Evolutionary conservation across 306 rosid species (phyloP).

Genomic region (Cucumis cinereus): DNA sequence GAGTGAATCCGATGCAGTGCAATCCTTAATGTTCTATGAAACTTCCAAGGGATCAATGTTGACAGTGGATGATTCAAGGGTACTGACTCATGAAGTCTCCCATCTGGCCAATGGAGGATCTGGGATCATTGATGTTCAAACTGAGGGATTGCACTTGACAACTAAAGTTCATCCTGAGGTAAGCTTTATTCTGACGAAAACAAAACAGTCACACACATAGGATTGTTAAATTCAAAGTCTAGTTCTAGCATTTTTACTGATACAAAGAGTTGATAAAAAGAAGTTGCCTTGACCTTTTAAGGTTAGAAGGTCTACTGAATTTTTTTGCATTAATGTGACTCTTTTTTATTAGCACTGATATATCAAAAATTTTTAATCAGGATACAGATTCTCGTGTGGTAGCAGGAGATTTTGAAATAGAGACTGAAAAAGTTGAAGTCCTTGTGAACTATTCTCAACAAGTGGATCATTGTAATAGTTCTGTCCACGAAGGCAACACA

Average conservation of each 20-base stretch:
- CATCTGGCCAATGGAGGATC: slow-evolving; percentile 25
- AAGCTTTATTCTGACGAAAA: slow-evolving; percentile 4
- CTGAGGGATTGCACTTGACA: slow-evolving; percentile 21
- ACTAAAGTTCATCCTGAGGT: slow-evolving; percentile 41
- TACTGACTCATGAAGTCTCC: slow-evolving; percentile 13
- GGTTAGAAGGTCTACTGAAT: background rate
- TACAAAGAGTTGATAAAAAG: background rate
- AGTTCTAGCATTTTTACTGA: background rate
- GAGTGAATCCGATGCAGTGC: slow-evolving; percentile 12
- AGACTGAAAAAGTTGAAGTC: slow-evolving; percentile 20
- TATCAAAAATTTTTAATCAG: slow-evolving; percentile 16
- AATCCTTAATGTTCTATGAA: slow-evolving; percentile 12
- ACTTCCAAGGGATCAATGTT: slow-evolving; percentile 23
- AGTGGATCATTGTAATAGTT: slow-evolving; percentile 17
- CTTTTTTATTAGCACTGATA: slow-evolving; percentile 10
- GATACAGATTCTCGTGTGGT: slow-evolving; percentile 12
- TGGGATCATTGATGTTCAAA: slow-evolving; percentile 23
- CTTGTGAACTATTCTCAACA: slow-evolving; percentile 19
- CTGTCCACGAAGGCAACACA: slow-evolving; percentile 13
- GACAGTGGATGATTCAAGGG: slow-evolving; percentile 18
- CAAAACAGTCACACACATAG: background rate
- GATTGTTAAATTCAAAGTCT: background rate
- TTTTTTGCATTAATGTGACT: background rate
- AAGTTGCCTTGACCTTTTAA: background rate
- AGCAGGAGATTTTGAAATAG: slow-evolving; percentile 20